A percentile compares a stretch with the other conserved stretches of the same genome.
Conservation (phyloP, 1,284 basidiomycete species). For the Cystobasidiaceae sp. region DNA sequence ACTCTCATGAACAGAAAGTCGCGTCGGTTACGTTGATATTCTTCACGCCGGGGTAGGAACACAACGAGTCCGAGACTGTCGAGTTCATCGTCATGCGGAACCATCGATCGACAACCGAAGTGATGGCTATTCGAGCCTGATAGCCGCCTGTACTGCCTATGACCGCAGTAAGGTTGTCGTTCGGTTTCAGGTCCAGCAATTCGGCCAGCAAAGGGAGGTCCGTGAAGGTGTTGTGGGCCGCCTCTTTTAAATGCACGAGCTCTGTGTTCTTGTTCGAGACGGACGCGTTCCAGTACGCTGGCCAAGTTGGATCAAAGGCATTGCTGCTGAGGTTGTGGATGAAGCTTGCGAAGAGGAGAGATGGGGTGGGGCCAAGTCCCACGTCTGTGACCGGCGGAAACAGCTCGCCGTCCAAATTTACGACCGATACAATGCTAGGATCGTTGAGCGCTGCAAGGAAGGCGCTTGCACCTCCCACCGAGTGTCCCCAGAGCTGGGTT, state of each 20-base stretch:
- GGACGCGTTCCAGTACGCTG: background rate
- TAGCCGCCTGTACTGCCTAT: background rate
- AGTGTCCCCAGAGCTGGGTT: background rate
- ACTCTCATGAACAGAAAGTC: background rate
- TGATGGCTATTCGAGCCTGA: background rate
- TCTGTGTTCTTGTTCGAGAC: background rate
- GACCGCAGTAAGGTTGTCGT: background rate
- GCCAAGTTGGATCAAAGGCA: background rate
- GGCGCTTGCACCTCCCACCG: background rate
- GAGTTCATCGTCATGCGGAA: background rate
- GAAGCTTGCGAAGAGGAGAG: background rate
- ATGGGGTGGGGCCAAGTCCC: background rate
- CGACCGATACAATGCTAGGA: background rate
- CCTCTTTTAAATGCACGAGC: background rate
- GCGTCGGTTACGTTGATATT: background rate
- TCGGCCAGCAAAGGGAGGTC: background rate
- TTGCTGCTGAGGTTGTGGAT: background rate
- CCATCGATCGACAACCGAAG: background rate
- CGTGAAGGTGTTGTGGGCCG: background rate
- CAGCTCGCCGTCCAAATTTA: background rate
- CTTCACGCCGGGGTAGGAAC: background rate
- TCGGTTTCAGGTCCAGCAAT: background rate
- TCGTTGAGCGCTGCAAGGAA: background rate
- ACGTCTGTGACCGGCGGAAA: background rate
- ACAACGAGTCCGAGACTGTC: background rate